phyloP scores from a whole-genome alignment of 2,329 filamentous ascomycete species.

The Pleochaeta shiraiana region DNA sequence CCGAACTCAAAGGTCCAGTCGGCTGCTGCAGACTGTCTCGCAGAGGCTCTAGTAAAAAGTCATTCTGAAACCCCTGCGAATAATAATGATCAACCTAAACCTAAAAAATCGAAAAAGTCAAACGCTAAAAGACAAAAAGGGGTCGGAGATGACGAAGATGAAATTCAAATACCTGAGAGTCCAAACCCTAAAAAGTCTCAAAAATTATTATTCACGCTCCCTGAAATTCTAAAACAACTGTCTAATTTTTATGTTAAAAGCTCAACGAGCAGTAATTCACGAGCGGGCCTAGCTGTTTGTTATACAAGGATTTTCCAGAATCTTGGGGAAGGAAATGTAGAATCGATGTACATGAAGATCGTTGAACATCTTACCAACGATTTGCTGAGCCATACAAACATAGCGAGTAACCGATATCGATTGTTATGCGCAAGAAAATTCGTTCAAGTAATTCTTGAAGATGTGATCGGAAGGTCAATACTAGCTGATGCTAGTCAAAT shows the following conservation, averaged over 20 bases:
- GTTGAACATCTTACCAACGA: conserved; percentile 64
- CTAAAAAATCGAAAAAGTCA: conserved; percentile 41
- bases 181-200: conserved; percentile 53
- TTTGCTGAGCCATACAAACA: conserved; percentile 50
- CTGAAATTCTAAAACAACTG: conserved; percentile 58
- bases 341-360: conserved; percentile 62
- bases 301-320: conserved; percentile 64
- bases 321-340: conserved; percentile 63
- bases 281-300: conserved; percentile 69
- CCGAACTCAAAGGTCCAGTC: conserved; percentile 53
- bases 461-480: conserved; percentile 59
- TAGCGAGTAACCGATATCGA: conserved; percentile 71
- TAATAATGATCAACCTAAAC: conserved; percentile 30
- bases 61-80: conserved; percentile 40
- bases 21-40: conserved; percentile 68
- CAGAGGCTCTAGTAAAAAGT: conserved; percentile 61
- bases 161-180: conserved; percentile 44
- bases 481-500: conserved; percentile 79
- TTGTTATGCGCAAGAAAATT: conserved; percentile 69
- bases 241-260: conserved; percentile 60
- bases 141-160: conserved; percentile 58
- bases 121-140: conserved; percentile 38
- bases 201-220: conserved; percentile 50
- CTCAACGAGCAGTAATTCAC: conserved; percentile 56
- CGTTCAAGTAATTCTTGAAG: conserved; percentile 63